phyloP scores from a whole-genome alignment of 2,329 filamentous ascomycete species.

The Ramularia endophylla region DNA sequence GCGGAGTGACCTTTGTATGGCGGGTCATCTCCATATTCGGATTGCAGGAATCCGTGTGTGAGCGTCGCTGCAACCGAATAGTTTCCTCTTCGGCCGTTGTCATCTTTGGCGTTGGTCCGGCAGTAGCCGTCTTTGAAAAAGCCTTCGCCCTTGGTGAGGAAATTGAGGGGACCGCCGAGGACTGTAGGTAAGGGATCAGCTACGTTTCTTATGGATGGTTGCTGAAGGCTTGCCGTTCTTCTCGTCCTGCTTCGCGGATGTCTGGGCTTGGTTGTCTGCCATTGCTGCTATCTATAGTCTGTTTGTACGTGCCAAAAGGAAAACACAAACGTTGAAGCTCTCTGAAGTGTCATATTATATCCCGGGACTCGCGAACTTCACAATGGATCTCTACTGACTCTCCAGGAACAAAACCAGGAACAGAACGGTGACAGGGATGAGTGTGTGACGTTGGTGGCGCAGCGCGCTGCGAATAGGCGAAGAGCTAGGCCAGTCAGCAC shows the following conservation, averaged over 20 bases:
- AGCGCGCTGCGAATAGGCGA: no score
- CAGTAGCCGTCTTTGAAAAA: constrained; percentile 18
- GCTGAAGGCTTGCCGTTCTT: constrained; percentile 1
- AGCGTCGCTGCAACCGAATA: constrained; percentile 16
- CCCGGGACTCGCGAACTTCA: no score
- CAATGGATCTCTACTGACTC: no score
- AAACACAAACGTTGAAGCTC: neutral
- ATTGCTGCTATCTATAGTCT: neutral
- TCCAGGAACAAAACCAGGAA: no score
- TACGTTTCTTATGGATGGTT: neutral
- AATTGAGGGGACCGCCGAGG: constrained; percentile 12
- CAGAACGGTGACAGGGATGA: no score
- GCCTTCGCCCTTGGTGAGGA: constrained; percentile 14
- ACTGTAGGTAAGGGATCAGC: constrained; percentile 3
- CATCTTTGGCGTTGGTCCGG: constrained; percentile 11
- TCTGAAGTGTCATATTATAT: no score
- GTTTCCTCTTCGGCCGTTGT: constrained; percentile 5
- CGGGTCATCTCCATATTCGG: constrained; percentile 5
- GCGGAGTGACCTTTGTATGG: constrained; percentile 10
- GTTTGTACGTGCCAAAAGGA: neutral
- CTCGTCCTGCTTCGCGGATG: constrained; percentile 1
- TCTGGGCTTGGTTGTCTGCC: neutral
- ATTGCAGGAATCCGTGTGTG: constrained; percentile 13
- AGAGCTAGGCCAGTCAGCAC: no score
- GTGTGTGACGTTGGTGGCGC: no score